Evolutionary conservation across 306 rosid genomes (phyloP).

Genomic region (Fragaria iinumae): DNA sequence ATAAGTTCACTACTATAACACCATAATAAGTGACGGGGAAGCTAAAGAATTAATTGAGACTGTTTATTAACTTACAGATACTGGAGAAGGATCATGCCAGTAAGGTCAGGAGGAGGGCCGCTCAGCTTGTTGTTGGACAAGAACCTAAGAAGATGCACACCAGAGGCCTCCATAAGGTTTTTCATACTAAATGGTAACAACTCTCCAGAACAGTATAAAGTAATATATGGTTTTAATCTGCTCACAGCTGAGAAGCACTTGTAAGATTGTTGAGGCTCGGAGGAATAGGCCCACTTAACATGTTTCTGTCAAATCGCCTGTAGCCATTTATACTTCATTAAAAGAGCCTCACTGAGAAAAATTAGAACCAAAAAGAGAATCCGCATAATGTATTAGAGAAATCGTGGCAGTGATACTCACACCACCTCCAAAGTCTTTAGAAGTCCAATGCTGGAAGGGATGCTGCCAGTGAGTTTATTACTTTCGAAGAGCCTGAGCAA

Average conservation of each 20-base stretch:
- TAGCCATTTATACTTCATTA: not conserved
- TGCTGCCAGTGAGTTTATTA: conserved; percentile 47
- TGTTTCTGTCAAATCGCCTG: conserved; percentile 60
- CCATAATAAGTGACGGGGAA: not conserved
- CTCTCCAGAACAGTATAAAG: not conserved
- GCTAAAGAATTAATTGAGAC: not conserved
- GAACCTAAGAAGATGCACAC: conserved; percentile 36
- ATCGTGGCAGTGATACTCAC: conserved; percentile 45
- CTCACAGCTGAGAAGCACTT: conserved; percentile 45
- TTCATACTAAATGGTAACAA: not conserved
- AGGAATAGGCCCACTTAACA: conserved; percentile 46
- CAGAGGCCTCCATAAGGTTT: conserved; percentile 1
- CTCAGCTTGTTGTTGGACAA: conserved; percentile 58
- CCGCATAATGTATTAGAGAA: not conserved
- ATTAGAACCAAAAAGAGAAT: not conserved
- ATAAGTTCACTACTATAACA: not conserved
- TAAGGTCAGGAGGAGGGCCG: conserved; percentile 54
- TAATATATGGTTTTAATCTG: not conserved
- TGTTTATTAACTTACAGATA: conserved; percentile 42
- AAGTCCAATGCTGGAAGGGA: conserved; percentile 59
- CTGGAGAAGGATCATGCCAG: conserved; percentile 39
- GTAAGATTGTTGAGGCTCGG: conserved; percentile 43
- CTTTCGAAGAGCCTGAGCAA: conserved; percentile 30
- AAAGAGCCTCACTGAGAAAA: not conserved
- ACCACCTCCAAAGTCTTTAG: conserved; percentile 46